phyloP scores from a whole-genome alignment of 768 basidiomycete species.

The Naganishia onofrii region DNA sequence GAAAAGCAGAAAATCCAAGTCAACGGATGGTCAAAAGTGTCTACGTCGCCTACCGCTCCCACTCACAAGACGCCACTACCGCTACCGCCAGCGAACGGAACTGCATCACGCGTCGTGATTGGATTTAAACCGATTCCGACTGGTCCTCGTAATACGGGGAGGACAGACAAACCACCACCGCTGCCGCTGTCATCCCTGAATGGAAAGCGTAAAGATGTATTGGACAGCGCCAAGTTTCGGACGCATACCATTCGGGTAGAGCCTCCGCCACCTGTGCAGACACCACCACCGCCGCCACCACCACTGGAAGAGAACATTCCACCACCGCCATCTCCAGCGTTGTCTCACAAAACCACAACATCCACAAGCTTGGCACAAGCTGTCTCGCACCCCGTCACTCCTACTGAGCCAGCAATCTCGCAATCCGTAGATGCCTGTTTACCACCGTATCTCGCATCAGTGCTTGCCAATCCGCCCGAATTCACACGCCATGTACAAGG shows the following conservation, averaged over 20 bases:
- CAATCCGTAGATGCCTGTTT: neutral
- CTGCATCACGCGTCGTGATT: neutral
- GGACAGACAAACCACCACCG: neutral
- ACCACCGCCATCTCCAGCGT: conserved; percentile 12
- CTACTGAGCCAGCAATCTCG: neutral
- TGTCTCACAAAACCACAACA: neutral
- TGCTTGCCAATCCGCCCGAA: conserved; percentile 2
- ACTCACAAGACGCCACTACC: neutral
- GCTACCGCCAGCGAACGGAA: conserved; percentile 3
- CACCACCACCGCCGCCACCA: conserved; percentile 3
- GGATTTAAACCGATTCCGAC: conserved; percentile 19
- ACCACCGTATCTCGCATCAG: neutral
- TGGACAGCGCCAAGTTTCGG: neutral
- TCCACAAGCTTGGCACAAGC: neutral
- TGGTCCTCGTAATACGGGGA: neutral
- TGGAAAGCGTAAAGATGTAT: neutral
- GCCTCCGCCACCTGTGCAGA: neutral
- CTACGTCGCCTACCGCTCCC: neutral
- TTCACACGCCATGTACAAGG: conserved; percentile 4
- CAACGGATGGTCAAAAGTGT: conserved; percentile 19
- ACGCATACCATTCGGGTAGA: neutral
- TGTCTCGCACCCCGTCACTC: neutral
- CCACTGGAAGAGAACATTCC: neutral
- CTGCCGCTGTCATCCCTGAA: neutral
- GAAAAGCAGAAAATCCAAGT: neutral